phyloP scores from a whole-genome alignment of 495 filamentous ascomycete genomes.

The Penicillium parvum region DNA sequence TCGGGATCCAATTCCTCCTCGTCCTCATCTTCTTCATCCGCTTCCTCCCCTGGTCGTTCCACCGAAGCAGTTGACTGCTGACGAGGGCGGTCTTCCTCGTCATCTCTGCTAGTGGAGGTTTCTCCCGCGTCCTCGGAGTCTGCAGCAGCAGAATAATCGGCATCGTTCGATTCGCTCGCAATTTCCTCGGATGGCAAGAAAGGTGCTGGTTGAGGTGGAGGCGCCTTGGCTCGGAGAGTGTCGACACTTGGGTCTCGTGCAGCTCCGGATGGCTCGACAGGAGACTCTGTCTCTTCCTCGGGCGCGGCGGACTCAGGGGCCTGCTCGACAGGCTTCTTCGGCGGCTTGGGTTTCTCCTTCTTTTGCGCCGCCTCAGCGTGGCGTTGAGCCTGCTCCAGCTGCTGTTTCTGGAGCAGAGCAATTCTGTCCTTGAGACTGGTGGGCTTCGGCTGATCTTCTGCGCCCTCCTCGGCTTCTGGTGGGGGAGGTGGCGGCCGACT shows the following conservation, averaged over 20 bases:
- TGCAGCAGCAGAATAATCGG: constrained; percentile 81
- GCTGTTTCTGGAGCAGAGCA: constrained; percentile 88
- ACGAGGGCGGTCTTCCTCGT: constrained; percentile 54
- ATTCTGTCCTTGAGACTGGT: constrained; percentile 92
- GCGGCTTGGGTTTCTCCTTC: constrained; percentile 85
- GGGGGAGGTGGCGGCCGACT: constrained; percentile 49
- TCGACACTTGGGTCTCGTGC: constrained; percentile 57
- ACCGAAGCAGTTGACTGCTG: constrained; percentile 13
- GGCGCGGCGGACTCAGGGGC: constrained; percentile 23
- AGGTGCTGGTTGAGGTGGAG: constrained; percentile 43
- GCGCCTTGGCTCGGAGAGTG: constrained; percentile 37
- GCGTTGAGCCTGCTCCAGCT: constrained; percentile 76
- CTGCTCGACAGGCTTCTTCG: constrained; percentile 73
- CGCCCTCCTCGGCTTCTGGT: constrained; percentile 50
- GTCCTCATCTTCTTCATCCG: constrained; percentile 65
- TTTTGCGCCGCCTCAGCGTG: constrained; percentile 74
- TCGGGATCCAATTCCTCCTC: constrained; percentile 94
- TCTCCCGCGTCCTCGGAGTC: constrained; percentile 83
- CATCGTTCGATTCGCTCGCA: constrained; percentile 79
- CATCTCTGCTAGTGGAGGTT: constrained; percentile 67
- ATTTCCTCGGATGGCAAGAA: constrained; percentile 48
- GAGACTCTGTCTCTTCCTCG: constrained; percentile 35
- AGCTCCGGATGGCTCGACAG: constrained; percentile 38
- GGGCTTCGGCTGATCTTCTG: constrained; percentile 78
- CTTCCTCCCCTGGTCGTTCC: constrained; percentile 24